A percentile compares a stretch with the other conserved stretches of the same genome.
Conservation (phyloP, 2,329 filamentous ascomycete species). For the Balansia obtecta region DNA sequence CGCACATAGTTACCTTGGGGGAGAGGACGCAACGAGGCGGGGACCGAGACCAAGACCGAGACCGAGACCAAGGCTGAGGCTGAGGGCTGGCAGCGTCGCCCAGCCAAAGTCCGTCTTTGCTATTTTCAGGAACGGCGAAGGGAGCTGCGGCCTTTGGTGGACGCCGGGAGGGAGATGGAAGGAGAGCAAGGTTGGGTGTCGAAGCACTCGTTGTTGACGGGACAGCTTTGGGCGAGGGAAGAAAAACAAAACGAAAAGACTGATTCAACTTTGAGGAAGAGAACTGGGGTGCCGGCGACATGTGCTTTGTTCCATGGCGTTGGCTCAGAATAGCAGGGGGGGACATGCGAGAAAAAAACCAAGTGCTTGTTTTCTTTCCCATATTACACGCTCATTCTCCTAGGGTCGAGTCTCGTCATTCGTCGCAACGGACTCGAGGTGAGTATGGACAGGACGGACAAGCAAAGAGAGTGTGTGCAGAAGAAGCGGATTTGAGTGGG, state of each 20-base stretch:
- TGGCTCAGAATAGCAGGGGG: conserved; percentile 5
- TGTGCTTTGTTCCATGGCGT: conserved; percentile 6
- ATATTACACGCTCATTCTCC: conserved; percentile 5
- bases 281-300: conserved; percentile 1
- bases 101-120: not conserved
- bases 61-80: no score
- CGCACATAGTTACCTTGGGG: conserved; percentile 1
- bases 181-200: not conserved
- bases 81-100: not conserved
- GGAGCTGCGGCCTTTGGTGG: not conserved
- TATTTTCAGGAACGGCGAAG: not conserved
- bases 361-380: conserved; percentile 3
- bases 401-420: conserved; percentile 1
- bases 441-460: not conserved
- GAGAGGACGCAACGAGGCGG: not conserved
- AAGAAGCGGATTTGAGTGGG: not conserved
- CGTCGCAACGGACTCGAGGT: conserved; percentile 1
- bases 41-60: no score
- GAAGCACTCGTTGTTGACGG: not conserved
- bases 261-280: conserved; percentile 3
- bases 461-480: not conserved
- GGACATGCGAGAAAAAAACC: conserved; percentile 2
- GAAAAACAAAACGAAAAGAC: not conserved
- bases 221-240: not conserved
- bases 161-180: not conserved